phyloP scores from a whole-genome alignment of 805 yeast species.

The Maudiozyma bulderi region DNA sequence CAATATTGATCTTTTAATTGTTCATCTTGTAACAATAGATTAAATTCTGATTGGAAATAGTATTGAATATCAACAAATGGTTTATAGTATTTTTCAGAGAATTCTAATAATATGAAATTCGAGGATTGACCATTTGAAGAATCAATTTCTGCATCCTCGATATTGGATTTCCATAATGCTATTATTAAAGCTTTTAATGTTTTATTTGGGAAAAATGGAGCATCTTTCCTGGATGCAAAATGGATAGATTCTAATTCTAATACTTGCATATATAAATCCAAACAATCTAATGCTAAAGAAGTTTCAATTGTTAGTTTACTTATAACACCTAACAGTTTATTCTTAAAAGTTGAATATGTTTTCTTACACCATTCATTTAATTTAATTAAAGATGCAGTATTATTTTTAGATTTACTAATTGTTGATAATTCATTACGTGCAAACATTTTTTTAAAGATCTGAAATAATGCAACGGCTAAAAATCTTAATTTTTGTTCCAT shows the following conservation, averaged over 20 bases:
- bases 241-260: slow-evolving; percentile 46
- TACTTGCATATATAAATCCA: slow-evolving; percentile 47
- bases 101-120: slow-evolving; percentile 44
- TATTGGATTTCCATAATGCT: slow-evolving; percentile 29
- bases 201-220: slow-evolving; percentile 54
- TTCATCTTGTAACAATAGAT: slow-evolving; percentile 20
- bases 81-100: slow-evolving; percentile 43
- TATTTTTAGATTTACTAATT: slow-evolving; percentile 14
- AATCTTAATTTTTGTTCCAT: slow-evolving; percentile 20
- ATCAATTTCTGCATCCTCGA: slow-evolving; percentile 31
- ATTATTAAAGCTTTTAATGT: slow-evolving; percentile 37
- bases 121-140: slow-evolving; percentile 35
- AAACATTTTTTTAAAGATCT: slow-evolving; percentile 27
- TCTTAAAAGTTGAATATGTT: slow-evolving; percentile 47
- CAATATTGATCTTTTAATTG: slow-evolving; percentile 12
- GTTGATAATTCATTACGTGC: slow-evolving; percentile 23
- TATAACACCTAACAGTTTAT: slow-evolving; percentile 35
- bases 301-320: slow-evolving; percentile 32
- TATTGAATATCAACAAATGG: slow-evolving; percentile 71
- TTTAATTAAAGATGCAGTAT: slow-evolving; percentile 8
- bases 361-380: slow-evolving; percentile 57
- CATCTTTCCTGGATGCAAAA: slow-evolving; percentile 40
- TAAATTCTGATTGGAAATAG: slow-evolving; percentile 51
- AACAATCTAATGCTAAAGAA: slow-evolving; percentile 43
- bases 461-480: slow-evolving; percentile 24